Evolutionary conservation across 345 rosid species (phyloP).

Genomic region (Salix viminalis): DNA sequence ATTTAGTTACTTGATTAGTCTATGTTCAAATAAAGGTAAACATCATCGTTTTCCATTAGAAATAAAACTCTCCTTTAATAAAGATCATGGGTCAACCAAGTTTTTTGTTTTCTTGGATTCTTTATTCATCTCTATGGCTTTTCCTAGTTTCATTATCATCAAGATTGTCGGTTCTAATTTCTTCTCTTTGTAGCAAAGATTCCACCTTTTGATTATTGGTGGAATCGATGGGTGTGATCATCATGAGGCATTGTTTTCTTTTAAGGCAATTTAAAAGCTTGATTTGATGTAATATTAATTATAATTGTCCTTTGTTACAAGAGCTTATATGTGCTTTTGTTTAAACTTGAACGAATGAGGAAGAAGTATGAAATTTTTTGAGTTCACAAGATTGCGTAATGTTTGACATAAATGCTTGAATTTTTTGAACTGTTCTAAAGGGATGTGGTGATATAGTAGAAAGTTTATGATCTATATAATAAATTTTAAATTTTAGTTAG

Average conservation of each 20-base stretch:
- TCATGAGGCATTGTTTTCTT: too few species aligned
- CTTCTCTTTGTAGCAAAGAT: background rate
- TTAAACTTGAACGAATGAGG: background rate
- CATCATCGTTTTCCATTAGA: too few species aligned
- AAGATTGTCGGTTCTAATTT: conserved; percentile 31
- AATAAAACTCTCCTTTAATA: too few species aligned
- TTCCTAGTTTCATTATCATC: conserved; percentile 54
- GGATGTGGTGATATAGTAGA: too few species aligned
- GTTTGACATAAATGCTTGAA: too few species aligned
- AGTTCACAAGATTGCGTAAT: background rate
- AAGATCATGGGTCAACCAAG: conserved; percentile 55
- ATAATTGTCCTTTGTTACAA: background rate
- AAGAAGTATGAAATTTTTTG: background rate
- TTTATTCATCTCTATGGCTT: conserved; percentile 47
- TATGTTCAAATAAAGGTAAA: too few species aligned
- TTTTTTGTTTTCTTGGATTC: conserved; percentile 72
- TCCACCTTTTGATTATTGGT: background rate
- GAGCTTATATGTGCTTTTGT: background rate
- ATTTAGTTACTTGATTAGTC: too few species aligned
- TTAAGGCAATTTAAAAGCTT: too few species aligned
- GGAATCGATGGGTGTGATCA: too few species aligned
- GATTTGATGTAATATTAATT: background rate
- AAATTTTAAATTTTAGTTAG: too few species aligned
- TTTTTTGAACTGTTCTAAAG: too few species aligned
- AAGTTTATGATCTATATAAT: too few species aligned